Conservation (phyloP, 1,284 basidiomycete species). For the Ustanciosporium gigantosporum region DNA sequence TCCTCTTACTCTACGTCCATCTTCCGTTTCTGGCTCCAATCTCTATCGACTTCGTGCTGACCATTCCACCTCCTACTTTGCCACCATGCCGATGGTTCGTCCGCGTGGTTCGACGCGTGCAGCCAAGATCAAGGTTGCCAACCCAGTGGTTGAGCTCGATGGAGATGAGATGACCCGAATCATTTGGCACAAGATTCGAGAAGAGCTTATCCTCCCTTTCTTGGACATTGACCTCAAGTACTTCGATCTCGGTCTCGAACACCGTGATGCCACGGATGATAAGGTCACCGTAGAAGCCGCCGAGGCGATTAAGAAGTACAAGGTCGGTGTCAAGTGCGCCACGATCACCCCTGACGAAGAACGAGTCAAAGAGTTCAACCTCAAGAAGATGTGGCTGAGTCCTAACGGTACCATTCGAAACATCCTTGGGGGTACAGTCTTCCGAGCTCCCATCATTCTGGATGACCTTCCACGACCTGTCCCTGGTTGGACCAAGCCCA, state of each 20-base stretch:
- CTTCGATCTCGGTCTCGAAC: slow-evolving; percentile 91
- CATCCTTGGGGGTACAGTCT: slow-evolving; percentile 95
- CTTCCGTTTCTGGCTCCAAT: no score
- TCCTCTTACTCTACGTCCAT: no score
- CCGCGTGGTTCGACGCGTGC: slow-evolving; percentile 21
- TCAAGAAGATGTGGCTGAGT: slow-evolving; percentile 82
- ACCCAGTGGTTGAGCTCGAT: slow-evolving; percentile 87
- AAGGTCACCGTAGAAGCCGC: slow-evolving; percentile 90
- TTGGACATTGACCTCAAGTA: slow-evolving; percentile 96
- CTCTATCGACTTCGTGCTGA: background rate
- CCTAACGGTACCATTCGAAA: slow-evolving; percentile 71
- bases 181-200: slow-evolving; percentile 95
- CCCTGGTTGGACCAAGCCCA: slow-evolving; percentile 89
- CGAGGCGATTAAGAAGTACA: slow-evolving; percentile 68
- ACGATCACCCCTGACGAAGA: slow-evolving; percentile 98
- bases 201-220: slow-evolving; percentile 95
- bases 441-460: slow-evolving; percentile 96
- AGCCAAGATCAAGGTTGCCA: slow-evolving; percentile 74
- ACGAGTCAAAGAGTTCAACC: slow-evolving; percentile 78
- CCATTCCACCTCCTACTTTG: background rate
- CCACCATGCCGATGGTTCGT: slow-evolving; percentile 30
- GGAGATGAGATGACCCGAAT: slow-evolving; percentile 61
- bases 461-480: slow-evolving; percentile 86
- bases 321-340: slow-evolving; percentile 71
- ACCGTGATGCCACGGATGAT: slow-evolving; percentile 90